Evolutionary conservation across 257 asterid species (phyloP).

Genomic region (Solanum chiquidenum): DNA sequence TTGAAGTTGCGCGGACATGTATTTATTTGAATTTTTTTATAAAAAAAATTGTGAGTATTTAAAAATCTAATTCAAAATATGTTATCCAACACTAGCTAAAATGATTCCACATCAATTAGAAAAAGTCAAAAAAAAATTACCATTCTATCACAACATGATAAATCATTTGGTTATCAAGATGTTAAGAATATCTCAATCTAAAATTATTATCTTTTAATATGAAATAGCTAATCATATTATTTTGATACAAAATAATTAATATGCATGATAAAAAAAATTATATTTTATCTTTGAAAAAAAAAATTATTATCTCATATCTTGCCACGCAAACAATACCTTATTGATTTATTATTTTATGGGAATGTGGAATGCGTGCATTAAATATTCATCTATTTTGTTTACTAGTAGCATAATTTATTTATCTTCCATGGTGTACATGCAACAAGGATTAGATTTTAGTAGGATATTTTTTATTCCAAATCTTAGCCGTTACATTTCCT

Average conservation of each 20-base stretch:
- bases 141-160: background rate
- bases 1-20: no score
- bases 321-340: background rate
- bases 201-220: no score
- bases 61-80: no score
- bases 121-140: background rate
- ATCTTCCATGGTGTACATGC: background rate
- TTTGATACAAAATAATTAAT: background rate
- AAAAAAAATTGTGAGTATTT: no score
- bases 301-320: background rate
- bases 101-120: background rate
- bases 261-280: background rate
- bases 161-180: background rate
- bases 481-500: background rate
- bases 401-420: background rate
- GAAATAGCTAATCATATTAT: background rate
- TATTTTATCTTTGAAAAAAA: background rate
- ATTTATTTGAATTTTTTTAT: no score
- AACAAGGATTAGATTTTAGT: background rate
- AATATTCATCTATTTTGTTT: background rate
- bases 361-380: background rate
- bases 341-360: background rate
- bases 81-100: background rate
- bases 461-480: background rate
- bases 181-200: background rate